Base-by-base conservation (phyloP, 2,329 filamentous ascomycete species). In the Sclerotinia nivalis region DNA sequence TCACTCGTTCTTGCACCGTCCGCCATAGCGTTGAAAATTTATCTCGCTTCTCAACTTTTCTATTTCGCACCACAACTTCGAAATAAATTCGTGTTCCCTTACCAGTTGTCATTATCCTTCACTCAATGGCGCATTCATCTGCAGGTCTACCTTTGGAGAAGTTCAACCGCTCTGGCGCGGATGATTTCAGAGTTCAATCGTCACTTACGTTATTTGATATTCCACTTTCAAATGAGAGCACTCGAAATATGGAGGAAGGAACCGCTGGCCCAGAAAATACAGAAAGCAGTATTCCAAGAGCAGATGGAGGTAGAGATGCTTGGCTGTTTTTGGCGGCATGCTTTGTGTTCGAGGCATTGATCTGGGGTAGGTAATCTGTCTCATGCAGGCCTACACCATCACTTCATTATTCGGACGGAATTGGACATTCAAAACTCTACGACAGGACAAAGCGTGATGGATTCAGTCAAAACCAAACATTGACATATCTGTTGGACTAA, bases 341-440 rank as follows among this genome's bases (percentile, higher is more conserved):
- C 73, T 86, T 85, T 72, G 76, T 86, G 61, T 80, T 87, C 15
- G 85, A 88, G 70, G 81, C 83, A 34, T 77, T 86, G 25, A 80
- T 86, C 37, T 88, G 84, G 85, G 84, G 84, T 84, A 73, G 72
- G 78, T 71, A 18, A 69, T 40, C 3, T 20, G 9, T 47, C n/a
- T 9, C 61, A 37, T 10, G 8, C 7, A 45, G 4, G 12, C 22
- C 43, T 6, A 13, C 43, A 8, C 9, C 12, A 49, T 49, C 28
- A 22, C 20, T 31, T 15, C 28, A 9, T 13, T 34, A 6, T n/a
- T 50, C 9, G 34, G 12, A 13, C 31, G 43, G 28, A 18, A n/a
- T 37, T 52, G 31, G 20, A 64, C 3, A 12, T 64, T 40, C 61
- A 7, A 52, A 34, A 13, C 20, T 9, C 2, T 12, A 37, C 40